Conservation (phyloP, 441 rosid species). For the Eutrema salsugineum region DNA sequence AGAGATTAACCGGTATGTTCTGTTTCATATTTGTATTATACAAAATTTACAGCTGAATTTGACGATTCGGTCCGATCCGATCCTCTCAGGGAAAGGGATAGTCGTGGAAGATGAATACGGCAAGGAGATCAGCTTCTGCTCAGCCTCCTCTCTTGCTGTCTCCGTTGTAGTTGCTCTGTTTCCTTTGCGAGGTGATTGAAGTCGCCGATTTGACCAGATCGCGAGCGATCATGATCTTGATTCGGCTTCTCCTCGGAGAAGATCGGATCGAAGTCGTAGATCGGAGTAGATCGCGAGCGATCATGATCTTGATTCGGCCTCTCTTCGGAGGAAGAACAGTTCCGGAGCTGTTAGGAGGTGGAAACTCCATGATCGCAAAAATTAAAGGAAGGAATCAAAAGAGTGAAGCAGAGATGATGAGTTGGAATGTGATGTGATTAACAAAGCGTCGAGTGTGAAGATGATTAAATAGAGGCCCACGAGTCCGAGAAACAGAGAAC, state of each 20-base stretch:
- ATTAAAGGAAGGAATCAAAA: not conserved
- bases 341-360: not conserved
- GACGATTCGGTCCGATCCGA: not conserved
- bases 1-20: not conserved
- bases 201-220: conserved; percentile 6
- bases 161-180: not conserved
- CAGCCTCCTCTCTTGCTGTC: not conserved
- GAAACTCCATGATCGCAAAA: conserved; percentile 8
- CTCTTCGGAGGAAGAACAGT: conserved; percentile 20
- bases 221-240: conserved; percentile 24
- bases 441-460: not conserved
- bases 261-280: not conserved
- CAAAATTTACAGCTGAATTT: not conserved
- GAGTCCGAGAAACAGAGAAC: not conserved
- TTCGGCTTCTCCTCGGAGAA: not conserved
- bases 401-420: not conserved
- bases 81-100: not conserved
- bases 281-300: conserved; percentile 1
- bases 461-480: not conserved
- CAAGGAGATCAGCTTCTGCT: not conserved
- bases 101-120: not conserved
- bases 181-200: not conserved
- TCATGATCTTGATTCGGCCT: conserved; percentile 20
- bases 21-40: not conserved
- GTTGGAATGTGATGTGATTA: not conserved